phyloP scores from a whole-genome alignment of 2,329 filamentous ascomycete species.

The Fusarium citri region DNA sequence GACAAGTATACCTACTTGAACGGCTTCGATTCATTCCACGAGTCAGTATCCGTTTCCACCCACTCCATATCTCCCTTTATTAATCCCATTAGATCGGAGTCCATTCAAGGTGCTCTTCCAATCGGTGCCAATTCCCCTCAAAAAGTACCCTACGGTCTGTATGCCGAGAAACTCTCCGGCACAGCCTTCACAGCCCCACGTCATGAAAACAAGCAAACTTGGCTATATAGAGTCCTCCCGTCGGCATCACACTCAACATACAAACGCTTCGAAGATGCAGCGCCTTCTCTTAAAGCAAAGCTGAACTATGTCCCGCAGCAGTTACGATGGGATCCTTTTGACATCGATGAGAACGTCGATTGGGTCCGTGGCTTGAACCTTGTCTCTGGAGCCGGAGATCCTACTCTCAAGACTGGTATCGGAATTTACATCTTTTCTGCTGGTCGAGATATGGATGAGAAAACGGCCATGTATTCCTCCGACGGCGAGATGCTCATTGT shows the following conservation, averaged over 20 bases:
- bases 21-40: conserved; percentile 81
- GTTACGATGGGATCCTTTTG: conserved; percentile 83
- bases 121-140: conserved; percentile 84
- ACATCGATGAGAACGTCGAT: conserved; percentile 71
- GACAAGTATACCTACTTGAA: conserved; percentile 79
- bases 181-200: conserved; percentile 78
- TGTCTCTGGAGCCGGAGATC: conserved; percentile 82
- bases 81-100: conserved; percentile 70
- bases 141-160: conserved; percentile 80
- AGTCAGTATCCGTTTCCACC: conserved; percentile 59
- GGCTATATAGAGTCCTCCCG: conserved; percentile 77
- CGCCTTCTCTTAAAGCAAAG: conserved; percentile 38
- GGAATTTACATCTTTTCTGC: conserved; percentile 85
- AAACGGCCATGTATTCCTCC: conserved; percentile 83
- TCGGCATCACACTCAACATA: conserved; percentile 70
- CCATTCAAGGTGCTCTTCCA: conserved; percentile 77
- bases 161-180: conserved; percentile 81
- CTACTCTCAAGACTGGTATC: conserved; percentile 81
- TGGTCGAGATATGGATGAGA: conserved; percentile 77
- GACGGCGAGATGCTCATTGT: conserved; percentile 85
- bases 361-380: conserved; percentile 72
- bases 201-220: conserved; percentile 75
- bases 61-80: accelerated
- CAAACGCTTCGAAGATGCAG: conserved; percentile 5
- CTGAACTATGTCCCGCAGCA: conserved; percentile 72